Conservation (phyloP, 805 yeast species). For the Saturnispora serradocipensis region DNA sequence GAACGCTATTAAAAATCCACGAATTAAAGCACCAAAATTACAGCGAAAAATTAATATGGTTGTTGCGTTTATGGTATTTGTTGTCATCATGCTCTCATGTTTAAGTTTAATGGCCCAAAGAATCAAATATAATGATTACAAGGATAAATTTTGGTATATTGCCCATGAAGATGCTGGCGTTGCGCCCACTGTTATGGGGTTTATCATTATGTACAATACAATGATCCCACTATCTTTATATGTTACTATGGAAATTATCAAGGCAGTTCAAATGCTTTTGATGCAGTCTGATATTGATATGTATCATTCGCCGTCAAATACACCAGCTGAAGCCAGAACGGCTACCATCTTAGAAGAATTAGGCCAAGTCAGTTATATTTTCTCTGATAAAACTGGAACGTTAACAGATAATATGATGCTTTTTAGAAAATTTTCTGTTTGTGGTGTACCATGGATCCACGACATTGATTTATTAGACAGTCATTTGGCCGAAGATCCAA, state of each 20-base stretch:
- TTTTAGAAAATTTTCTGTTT: slow-evolving; percentile 78
- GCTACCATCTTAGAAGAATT: slow-evolving; percentile 93
- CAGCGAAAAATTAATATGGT: slow-evolving; percentile 77
- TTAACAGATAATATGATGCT: slow-evolving; percentile 91
- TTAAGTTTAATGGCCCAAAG: slow-evolving; percentile 78
- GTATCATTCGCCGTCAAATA: slow-evolving; percentile 77
- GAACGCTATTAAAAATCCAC: slow-evolving; percentile 85
- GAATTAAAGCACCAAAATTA: slow-evolving; percentile 88
- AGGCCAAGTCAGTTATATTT: slow-evolving; percentile 92
- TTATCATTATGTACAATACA: slow-evolving; percentile 94
- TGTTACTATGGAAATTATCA: slow-evolving; percentile 94
- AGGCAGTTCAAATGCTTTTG: slow-evolving; percentile 72
- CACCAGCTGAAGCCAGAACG: slow-evolving; percentile 91
- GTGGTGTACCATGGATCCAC: slow-evolving; percentile 87
- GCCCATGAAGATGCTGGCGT: slow-evolving; percentile 65
- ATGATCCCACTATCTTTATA: slow-evolving; percentile 90
- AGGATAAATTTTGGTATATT: slow-evolving; percentile 63
- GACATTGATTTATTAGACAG: slow-evolving; percentile 43
- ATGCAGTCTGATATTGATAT: slow-evolving; percentile 89
- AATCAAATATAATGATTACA: slow-evolving; percentile 34
- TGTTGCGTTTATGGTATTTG: slow-evolving; percentile 77
- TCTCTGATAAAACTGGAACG: slow-evolving; percentile 96
- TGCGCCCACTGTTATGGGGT: slow-evolving; percentile 90
- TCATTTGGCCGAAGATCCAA: slow-evolving; percentile 7
- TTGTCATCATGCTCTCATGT: slow-evolving; percentile 65